These are phyloP conservation scores for Verticillium albo-atrum DNA, from an alignment of 2,329 filamentous ascomycete species.

Conservation along the genomic window DNA sequence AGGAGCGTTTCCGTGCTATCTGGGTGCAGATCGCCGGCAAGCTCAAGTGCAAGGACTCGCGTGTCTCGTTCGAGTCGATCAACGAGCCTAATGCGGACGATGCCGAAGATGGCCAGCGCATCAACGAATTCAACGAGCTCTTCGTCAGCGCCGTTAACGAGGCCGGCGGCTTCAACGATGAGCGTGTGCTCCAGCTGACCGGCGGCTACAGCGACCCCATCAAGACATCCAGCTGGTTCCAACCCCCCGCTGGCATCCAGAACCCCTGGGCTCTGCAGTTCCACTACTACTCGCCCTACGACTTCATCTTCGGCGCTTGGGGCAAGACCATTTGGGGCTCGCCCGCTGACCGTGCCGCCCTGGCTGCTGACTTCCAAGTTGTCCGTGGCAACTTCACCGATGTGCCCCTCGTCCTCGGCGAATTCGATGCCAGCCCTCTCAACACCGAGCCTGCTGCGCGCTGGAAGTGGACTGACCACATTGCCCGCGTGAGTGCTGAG, in stretches of 20 bases:
- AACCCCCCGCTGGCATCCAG: conserved; percentile 39
- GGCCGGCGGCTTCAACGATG: conserved; percentile 49
- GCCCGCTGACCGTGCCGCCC: conserved; percentile 42
- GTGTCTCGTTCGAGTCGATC: conserved; percentile 54
- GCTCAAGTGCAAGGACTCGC: conserved; percentile 48
- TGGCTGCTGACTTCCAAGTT: conserved; percentile 44
- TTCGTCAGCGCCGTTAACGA: conserved; percentile 50
- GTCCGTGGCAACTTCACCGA: conserved; percentile 51
- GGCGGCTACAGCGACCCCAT: conserved; percentile 40
- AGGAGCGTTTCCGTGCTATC: conserved; percentile 50
- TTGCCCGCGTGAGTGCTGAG: conserved; percentile 41
- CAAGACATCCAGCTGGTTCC: conserved; percentile 52
- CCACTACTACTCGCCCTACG: conserved; percentile 57
- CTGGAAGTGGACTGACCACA: conserved; percentile 54
- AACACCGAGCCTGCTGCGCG: conserved; percentile 50
- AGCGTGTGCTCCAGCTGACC: conserved; percentile 51
- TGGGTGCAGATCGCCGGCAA: conserved; percentile 55
- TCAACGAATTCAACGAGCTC: conserved; percentile 53
- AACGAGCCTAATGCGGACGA: conserved; percentile 54
- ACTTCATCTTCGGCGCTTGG: conserved; percentile 45
- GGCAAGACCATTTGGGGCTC: conserved; percentile 58
- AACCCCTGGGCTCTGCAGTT: conserved; percentile 58
- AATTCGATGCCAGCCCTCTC: conserved; percentile 43
- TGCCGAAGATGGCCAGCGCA: conserved; percentile 40
- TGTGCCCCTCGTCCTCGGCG: conserved; percentile 52